Evolutionary conservation across 2,329 filamentous ascomycete species (phyloP), one percentile per base, ranked within the genome.

Genomic region (Sarocladiaceae sp.): DNA sequence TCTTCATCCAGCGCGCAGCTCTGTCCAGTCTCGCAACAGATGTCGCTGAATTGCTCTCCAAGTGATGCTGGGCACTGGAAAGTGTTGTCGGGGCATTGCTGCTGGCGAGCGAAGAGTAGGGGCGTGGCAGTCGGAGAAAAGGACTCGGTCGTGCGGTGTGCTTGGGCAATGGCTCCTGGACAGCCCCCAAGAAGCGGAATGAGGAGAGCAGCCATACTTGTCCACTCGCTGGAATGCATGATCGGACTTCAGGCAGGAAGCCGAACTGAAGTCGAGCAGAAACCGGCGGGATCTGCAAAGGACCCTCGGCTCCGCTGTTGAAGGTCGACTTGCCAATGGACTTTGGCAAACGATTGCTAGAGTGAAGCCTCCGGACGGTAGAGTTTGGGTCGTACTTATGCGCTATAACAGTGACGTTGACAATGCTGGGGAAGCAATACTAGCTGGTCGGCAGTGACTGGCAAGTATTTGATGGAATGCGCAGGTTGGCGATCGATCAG

Each of bases 21-120:
- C 56, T 80, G 77, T 26, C 75, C 76, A 54, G 68, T 71, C 44
- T 73, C 66, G 60, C 79, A 82, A 62, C 79, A 82, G 22, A 79
- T 66, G 53, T 71, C 71, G 37, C 59, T 64, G 59, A 81, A 82
- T 37, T 62, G 67, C 20, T 67, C 56, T 8, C 78, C 78, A 48
- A 74, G 65, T 8, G 68, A 66, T 55, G 71, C 60, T 18, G 76
- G 71, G 62, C 78, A 82, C 53, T 71, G 75, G 60, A 72, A 78
- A 54, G 73, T 79, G 58, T 77, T 70, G 48, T 68, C 65, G 7
- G 77, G 74, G 54, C 78, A 81, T 50, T 66, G 60, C n/a, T 62
- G 59, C 53, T 44, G 40, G 15, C 67, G 59, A 10, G 39, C 57
- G 42, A 63, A 57, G 25, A 64, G 54, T 10, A 20, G 5, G 10